These are phyloP conservation scores for Diaporthe vaccinii DNA, from an alignment of 2,329 filamentous ascomycete species.

Conservation along the genomic window DNA sequence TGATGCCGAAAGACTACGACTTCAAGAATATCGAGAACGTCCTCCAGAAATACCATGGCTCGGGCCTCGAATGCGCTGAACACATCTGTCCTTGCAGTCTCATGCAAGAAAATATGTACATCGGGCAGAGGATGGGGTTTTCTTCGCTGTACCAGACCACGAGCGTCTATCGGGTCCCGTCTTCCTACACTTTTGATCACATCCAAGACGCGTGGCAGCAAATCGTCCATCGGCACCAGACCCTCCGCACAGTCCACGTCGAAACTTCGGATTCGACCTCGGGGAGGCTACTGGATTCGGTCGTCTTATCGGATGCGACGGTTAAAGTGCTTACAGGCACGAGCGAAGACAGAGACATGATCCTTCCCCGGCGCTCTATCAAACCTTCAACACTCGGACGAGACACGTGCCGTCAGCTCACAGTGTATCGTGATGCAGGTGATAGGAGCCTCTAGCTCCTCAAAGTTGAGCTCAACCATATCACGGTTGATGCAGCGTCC, in stretches of 20 bases:
- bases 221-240: neutral
- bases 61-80: neutral
- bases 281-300: neutral
- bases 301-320: neutral
- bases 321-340: neutral
- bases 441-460: neutral
- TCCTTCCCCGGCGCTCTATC: neutral
- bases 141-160: neutral
- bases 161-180: neutral
- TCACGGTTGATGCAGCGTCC: neutral
- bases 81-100: neutral
- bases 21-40: neutral
- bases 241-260: neutral
- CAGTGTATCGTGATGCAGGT: neutral
- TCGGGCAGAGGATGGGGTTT: neutral
- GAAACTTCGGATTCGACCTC: neutral
- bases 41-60: neutral
- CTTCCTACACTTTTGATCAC: neutral
- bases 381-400: neutral
- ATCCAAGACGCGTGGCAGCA: neutral
- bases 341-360: neutral
- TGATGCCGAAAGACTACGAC: neutral
- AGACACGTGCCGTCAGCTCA: neutral
- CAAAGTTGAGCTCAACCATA: neutral
- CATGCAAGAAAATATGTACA: slow-evolving; percentile 11